Conservation (phyloP, 495 filamentous ascomycete species). For the Neurospora sp. region DNA sequence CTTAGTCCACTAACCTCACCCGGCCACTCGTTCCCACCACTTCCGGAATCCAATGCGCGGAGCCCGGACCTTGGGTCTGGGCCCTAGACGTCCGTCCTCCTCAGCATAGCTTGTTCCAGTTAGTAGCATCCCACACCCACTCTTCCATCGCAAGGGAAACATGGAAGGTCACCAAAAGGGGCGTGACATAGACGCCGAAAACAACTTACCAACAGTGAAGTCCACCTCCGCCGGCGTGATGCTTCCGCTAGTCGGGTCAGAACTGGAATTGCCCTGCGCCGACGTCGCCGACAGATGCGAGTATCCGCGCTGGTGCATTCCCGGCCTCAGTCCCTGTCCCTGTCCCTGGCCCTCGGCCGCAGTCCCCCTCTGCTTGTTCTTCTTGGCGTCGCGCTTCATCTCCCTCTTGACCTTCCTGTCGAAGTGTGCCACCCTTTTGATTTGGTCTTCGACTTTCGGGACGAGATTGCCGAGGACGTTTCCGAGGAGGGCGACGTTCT, state of each 20-base stretch:
- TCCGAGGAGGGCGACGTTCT: slow-evolving; percentile 34
- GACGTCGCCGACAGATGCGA: neutral
- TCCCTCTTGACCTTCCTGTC: neutral
- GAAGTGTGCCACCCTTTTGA: neutral
- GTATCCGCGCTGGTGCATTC: neutral
- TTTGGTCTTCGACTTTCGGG: slow-evolving; percentile 17
- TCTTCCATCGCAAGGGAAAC: neutral
- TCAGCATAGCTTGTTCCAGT: neutral
- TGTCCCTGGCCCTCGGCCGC: neutral
- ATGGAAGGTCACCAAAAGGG: neutral
- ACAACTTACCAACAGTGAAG: neutral
- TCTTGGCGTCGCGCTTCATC: neutral
- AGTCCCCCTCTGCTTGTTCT: neutral
- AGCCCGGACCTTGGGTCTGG: neutral
- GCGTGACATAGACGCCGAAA: neutral
- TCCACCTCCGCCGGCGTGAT: neutral
- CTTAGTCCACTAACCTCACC: neutral
- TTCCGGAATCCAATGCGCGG: neutral
- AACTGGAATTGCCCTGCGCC: neutral
- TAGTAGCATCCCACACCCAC: neutral
- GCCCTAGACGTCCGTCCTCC: neutral
- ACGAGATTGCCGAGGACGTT: slow-evolving; percentile 19
- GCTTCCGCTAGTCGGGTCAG: neutral
- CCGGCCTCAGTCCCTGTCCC: neutral
- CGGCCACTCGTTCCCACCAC: neutral